Conservation (phyloP, 2,329 filamentous ascomycete species). For the Dothistroma pini region DNA sequence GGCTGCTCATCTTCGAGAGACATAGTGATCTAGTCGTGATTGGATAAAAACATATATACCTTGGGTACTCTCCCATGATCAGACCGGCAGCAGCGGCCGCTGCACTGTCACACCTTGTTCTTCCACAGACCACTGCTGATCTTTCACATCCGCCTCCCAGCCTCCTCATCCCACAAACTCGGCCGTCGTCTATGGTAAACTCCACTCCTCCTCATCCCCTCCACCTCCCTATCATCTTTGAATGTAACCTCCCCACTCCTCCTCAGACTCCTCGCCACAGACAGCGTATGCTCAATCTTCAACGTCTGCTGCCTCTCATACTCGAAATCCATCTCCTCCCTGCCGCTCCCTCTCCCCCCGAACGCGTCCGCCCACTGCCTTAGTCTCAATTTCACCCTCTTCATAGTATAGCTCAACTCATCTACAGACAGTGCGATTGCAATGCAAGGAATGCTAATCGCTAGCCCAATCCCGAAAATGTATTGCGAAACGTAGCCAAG, state of each 20-base stretch:
- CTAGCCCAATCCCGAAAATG: slow-evolving; percentile 54
- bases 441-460: slow-evolving; percentile 45
- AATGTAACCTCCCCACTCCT: slow-evolving; percentile 19
- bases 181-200: neutral
- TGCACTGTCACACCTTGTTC: too few relatives aligned
- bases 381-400: slow-evolving; percentile 2
- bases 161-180: neutral
- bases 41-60: too few relatives aligned
- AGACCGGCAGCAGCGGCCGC: too few relatives aligned
- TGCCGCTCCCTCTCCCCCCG: neutral
- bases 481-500: slow-evolving; percentile 52
- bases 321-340: neutral
- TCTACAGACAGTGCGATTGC: slow-evolving; percentile 21
- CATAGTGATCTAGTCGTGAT: too few relatives aligned
- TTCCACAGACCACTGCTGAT: too few relatives aligned
- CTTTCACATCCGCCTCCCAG: neutral
- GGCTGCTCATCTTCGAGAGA: too few relatives aligned
- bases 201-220: slow-evolving; percentile 12
- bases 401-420: slow-evolving; percentile 14
- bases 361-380: slow-evolving; percentile 2
- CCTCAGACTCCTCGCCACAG: slow-evolving; percentile 18
- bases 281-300: slow-evolving; percentile 15
- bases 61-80: too few relatives aligned
- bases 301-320: slow-evolving; percentile 5
- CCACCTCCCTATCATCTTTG: slow-evolving; percentile 8